These are phyloP conservation scores for Penicillium sp. DNA, from an alignment of 2,329 filamentous ascomycete genomes.

Conservation along the genomic window DNA sequence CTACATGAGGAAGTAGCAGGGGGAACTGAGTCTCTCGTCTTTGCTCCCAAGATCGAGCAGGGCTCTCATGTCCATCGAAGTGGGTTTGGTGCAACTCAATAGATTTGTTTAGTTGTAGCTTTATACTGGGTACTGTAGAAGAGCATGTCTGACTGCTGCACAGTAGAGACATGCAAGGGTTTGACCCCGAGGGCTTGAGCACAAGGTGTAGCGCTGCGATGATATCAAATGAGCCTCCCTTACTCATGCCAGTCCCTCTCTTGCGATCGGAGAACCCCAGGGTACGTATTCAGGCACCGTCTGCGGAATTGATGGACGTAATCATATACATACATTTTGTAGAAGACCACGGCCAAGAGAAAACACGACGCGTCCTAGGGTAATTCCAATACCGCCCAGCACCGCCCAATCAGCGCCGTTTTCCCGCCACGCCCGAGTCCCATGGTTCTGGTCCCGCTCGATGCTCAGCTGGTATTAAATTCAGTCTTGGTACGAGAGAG, in stretches of 20 bases:
- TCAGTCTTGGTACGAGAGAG: no score
- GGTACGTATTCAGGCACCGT: background rate
- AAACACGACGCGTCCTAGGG: background rate
- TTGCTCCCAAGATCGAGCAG: no score
- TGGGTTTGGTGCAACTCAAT: no score
- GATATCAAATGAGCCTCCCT: constrained; percentile 15
- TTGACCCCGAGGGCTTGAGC: background rate
- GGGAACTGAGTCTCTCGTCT: no score
- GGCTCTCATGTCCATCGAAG: no score
- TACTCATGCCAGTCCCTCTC: constrained; percentile 7
- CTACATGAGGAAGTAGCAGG: no score
- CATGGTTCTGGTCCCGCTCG: constrained; percentile 20
- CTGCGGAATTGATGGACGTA: background rate
- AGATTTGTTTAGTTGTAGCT: no score
- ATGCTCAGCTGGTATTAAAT: constrained; percentile 7
- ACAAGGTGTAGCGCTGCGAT: background rate
- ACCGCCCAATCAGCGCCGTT: constrained; percentile 14
- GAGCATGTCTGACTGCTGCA: no score
- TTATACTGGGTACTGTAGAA: no score
- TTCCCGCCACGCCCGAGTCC: constrained; percentile 4
- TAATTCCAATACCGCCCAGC: constrained; percentile 20
- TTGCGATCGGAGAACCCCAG: background rate
- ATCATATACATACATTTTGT: background rate
- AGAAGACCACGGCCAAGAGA: no score
- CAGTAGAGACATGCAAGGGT: constrained; percentile 11